Base-by-base conservation (phyloP, 106 monocot genomes). In the Cymbidium sinense region DNA sequence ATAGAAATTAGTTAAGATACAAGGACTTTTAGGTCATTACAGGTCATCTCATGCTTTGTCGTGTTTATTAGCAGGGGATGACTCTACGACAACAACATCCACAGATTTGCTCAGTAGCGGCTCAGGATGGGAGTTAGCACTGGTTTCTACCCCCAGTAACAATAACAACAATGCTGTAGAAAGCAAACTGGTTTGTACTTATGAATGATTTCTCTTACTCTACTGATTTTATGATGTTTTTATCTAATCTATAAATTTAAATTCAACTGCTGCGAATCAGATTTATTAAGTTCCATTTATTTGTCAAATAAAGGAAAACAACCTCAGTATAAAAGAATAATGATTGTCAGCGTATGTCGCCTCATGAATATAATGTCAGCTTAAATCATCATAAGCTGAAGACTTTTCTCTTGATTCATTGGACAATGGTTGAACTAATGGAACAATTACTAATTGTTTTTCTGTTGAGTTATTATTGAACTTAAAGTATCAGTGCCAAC, bases 71-170 rank as follows among this genome's bases (percentile, higher is more conserved):
- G 17, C 54, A 89, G 89, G 86, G 55, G 82, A 85, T 58, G 82
- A 76, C 28, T 15, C 76, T 41, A 84, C 78, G 64, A 1, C 84
- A 17, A n/a, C n/a, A n/a, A 70, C 65, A 7, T 76, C 67, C 58
- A 55, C 10, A 65, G 91, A 82, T 34, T 82, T 87, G 70, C 55
- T 87, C 64, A 87, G 67, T 27, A 80, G 80, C 78, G 30, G 67
- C 33, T 81, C 94, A 29, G 96, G 96, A 43, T 96, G 96, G 96
- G 96, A 96, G 70, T 74, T 94, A 44, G 93, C 96, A 70, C 69
- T 96, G 67, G 94, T 96, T 2, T 86, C 94, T 72, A 79, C 89
- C 84, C 90, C 89, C 58, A 94, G 91, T 82, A 92, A 69, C 85
- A 94, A 94, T 61, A 81, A 43, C 51, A 88, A 79, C 77, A 91